Conservation (phyloP, 208 protist genomes). For the Vickermania ingenoplastis region DNA sequence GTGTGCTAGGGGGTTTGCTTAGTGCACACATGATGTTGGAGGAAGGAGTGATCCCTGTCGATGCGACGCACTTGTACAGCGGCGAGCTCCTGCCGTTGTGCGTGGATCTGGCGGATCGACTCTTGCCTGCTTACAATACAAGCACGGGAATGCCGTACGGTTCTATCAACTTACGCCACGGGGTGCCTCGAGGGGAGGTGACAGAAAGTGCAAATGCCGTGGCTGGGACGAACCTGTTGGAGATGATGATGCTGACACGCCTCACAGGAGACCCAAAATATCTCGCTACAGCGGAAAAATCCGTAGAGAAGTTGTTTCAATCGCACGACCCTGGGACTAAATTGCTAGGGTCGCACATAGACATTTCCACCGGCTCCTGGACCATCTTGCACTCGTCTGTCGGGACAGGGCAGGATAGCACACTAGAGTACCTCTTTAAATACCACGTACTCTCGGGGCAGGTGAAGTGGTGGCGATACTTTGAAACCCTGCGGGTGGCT, state of each 20-base stretch:
- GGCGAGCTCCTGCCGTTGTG: conserved; percentile 41
- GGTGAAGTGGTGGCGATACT: conserved; percentile 35
- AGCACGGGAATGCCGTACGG: conserved; percentile 81
- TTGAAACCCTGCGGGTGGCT: conserved; percentile 16
- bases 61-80: conserved; percentile 31
- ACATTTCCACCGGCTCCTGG: conserved; percentile 23
- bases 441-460: conserved; percentile 46
- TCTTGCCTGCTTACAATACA: conserved; percentile 72
- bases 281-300: conserved; percentile 16
- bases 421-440: conserved; percentile 88
- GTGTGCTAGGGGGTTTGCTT: conserved; percentile 77
- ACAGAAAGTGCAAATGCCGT: conserved; percentile 35
- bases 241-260: conserved; percentile 37
- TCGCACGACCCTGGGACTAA: conserved; percentile 10
- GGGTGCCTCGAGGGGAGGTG: conserved; percentile 45
- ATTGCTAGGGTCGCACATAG: conserved; percentile 45
- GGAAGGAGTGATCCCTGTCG: conserved; percentile 31
- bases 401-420: conserved; percentile 68
- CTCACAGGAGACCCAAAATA: conserved; percentile 35
- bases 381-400: conserved; percentile 17
- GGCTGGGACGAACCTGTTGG: conserved; percentile 47
- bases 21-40: conserved; percentile 56
- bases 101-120: conserved; percentile 34
- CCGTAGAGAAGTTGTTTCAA: conserved; percentile 20
- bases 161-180: conserved; percentile 61